Percentiles rank a stretch among this genome's conserved stretches.
Conservation (phyloP, 352 stramenopile species). For the Pythium scleroteichum region DNA sequence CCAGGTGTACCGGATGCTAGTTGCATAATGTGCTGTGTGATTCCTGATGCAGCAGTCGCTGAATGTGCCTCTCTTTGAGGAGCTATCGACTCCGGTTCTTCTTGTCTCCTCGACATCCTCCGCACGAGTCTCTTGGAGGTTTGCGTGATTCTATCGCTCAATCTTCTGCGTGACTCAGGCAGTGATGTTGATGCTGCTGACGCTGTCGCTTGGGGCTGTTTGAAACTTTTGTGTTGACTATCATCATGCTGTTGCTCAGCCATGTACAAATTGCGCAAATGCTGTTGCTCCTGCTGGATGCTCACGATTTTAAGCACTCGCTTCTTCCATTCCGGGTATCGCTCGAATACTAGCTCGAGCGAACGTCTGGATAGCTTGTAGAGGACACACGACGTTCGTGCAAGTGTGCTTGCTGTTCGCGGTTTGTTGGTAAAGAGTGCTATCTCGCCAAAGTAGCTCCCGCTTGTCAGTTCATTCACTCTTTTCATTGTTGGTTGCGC, state of each 20-base stretch:
- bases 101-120: neutral
- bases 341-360: constrained; percentile 48
- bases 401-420: constrained; percentile 40
- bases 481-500: constrained; percentile 27
- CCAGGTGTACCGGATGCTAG: neutral
- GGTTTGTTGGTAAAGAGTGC: constrained; percentile 39
- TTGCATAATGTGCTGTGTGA: too few species aligned
- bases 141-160: constrained; percentile 11
- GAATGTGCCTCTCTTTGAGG: too few species aligned
- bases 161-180: too few species aligned
- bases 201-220: too few species aligned
- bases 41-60: too few species aligned
- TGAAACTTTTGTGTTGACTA: neutral
- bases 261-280: constrained; percentile 53
- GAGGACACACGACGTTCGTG: constrained; percentile 48
- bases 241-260: constrained; percentile 54
- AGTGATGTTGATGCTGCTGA: too few species aligned
- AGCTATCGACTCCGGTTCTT: neutral
- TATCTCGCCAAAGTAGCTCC: constrained; percentile 49
- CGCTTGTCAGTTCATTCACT: constrained; percentile 39
- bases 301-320: constrained; percentile 43
- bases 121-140: constrained; percentile 12
- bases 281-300: constrained; percentile 55
- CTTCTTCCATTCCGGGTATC: constrained; percentile 46
- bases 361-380: constrained; percentile 45